Evolutionary conservation across 208 protist species (phyloP), one percentile per base, ranked within the genome.

Genomic region (Acanthamoeba lenticulata): DNA sequence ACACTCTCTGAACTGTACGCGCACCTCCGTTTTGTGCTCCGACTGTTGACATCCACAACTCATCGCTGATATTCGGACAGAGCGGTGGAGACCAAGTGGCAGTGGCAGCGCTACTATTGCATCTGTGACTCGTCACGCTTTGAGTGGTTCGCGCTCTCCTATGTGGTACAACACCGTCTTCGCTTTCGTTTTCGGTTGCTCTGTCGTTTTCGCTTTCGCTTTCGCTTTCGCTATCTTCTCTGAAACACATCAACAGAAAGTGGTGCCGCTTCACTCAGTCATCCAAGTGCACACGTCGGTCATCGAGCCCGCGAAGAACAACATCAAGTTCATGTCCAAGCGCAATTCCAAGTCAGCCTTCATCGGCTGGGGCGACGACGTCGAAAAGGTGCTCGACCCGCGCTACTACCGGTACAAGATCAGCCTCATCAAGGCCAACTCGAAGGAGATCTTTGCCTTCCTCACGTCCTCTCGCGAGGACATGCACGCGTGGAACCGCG

Each of bases 371-470:
- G 67, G 67, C 11, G 67, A 79, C 2, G 67, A 60, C 4, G 81
- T 45, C 29, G 47, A 89, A 42, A 65, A 89, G 81, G 81, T 89
- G 81, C 52, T 89, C 17, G 81, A 89, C 40, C 81, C 44, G 0
- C 44, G 81, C 0, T 65, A 89, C 81, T 89, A 89, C 45, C 47
- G 81, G 24, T 89, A 89, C 81, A 89, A 89, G 52, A 60, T 89
- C 44, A 65, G 47, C 47, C 45, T 89, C 29, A 60, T 89, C 81
- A 89, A 89, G 52, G n/a, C 81, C 52, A 55, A 89, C 81, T 89
- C 81, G 47, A 89, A 89, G 52, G 44, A 89, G n/a, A 42, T 38
- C 13, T 55, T 89, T 42, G 32, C 81, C 7, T 89, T 89, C 81
- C 36, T 89, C 27, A 89, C 81, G 4, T 89, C 44, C 19, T 65